Evolutionary conservation across 192 early-diverging fungal species (phyloP), one percentile per base, ranked within the genome.

Genomic region (Pilobolus umbonatus): DNA sequence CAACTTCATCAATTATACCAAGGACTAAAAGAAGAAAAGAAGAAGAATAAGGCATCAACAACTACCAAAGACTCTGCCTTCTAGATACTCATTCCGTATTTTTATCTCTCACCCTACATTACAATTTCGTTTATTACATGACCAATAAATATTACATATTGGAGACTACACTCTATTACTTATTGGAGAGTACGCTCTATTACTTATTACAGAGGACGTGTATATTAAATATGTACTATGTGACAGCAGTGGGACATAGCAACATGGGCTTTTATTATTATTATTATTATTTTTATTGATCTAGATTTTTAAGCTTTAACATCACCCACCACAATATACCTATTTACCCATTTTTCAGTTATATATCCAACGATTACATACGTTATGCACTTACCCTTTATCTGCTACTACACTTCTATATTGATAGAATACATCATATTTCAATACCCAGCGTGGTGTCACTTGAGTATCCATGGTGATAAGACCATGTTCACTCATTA

Each of bases 361-460:
- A n/a, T n/a, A n/a, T n/a, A n/a, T n/a, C n/a, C n/a, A n/a, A n/a
- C n/a, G n/a, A n/a, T n/a, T n/a, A n/a, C n/a, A n/a, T n/a, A n/a
- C n/a, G n/a, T n/a, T n/a, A n/a, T 4, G 12, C 5, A 38, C 60
- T 65, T 67, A 80, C 67, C 78, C 78, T 57, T 80, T 80, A 38
- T 77, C 74, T 5, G 78, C 61, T 25, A 80, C 61, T 2, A 80
- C 55, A 30, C 78, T 76, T 26, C 78, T 65, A 38, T 57, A 26
- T 9, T 65, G 68, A 17, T 75, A 69, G 46, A 77, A 73, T n/a
- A 71, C 69, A 49, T 73, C 63, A 48, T 80, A 80, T 56, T 80
- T 80, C 47, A 80, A 65, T 22, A 80, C 75, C 74, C 75, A 80
- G 24, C 72, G 75, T 2, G 78, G 78, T 4, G 17, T 25, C 24